Conservation (phyloP, 768 basidiomycete genomes). For the Hemileccinum impolitum region DNA sequence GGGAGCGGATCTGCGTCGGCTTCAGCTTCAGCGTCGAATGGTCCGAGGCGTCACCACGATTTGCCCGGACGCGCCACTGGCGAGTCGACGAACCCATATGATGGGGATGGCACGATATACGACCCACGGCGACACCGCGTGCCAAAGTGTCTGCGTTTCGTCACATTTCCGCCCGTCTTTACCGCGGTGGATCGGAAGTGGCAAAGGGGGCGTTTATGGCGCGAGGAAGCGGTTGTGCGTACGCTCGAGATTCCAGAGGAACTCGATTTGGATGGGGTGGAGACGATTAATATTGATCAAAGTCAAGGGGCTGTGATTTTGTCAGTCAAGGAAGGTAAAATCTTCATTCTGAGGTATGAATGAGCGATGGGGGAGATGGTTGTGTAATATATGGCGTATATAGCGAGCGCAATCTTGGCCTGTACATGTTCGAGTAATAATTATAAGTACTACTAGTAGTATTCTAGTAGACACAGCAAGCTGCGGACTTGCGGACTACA, state of each 20-base stretch:
- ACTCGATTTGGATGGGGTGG: slow-evolving; percentile 59
- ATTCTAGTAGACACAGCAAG: neutral
- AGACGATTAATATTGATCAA: slow-evolving; percentile 79
- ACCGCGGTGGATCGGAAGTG: slow-evolving; percentile 20
- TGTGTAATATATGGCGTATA: slow-evolving; percentile 1
- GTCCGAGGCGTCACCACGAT: neutral
- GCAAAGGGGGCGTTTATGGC: slow-evolving; percentile 13
- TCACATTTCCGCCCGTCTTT: slow-evolving; percentile 59
- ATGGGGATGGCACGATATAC: slow-evolving; percentile 16
- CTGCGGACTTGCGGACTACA: no score
- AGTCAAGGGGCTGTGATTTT: slow-evolving; percentile 70
- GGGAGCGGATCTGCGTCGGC: neutral
- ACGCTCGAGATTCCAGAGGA: slow-evolving; percentile 65
- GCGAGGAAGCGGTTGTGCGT: slow-evolving; percentile 46
- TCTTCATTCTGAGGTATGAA: slow-evolving; percentile 70
- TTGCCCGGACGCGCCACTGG: neutral
- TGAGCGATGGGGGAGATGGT: slow-evolving; percentile 14
- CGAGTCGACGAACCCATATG: slow-evolving; percentile 17
- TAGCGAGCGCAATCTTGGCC: neutral
- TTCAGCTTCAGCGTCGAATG: slow-evolving; percentile 4
- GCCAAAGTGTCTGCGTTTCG: slow-evolving; percentile 60
- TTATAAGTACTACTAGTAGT: neutral
- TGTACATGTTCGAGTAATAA: neutral
- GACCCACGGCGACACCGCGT: slow-evolving; percentile 28
- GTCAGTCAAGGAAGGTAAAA: slow-evolving; percentile 62